Conservation (phyloP, 2,329 filamentous ascomycete genomes). For the Colletotrichum musicola region DNA sequence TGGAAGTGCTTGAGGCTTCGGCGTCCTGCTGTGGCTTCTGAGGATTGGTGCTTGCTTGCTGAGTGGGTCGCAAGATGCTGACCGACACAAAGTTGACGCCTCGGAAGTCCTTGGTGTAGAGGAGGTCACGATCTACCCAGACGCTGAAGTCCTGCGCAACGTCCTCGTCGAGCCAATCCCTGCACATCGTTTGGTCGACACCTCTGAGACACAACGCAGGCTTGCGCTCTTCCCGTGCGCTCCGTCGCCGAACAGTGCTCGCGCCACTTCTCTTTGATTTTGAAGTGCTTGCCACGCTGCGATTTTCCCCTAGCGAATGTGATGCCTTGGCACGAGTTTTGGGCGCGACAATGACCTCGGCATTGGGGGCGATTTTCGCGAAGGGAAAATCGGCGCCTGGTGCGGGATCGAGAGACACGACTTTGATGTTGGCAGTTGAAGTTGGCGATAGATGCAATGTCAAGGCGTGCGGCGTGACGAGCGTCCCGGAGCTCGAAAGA, state of each 20-base stretch:
- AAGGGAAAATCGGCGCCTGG: conserved; percentile 79
- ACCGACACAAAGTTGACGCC: conserved; percentile 83
- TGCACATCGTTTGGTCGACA: conserved; percentile 76
- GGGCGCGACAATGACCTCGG: conserved; percentile 96
- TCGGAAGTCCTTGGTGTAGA: conserved; percentile 78
- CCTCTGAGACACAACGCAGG: conserved; percentile 83
- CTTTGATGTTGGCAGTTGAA: conserved; percentile 90
- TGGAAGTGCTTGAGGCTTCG: conserved; percentile 66
- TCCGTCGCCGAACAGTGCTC: conserved; percentile 74
- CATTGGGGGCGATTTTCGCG: conserved; percentile 92
- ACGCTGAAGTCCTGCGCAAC: conserved; percentile 73
- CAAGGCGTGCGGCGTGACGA: conserved; percentile 78
- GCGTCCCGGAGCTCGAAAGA: conserved; percentile 61
- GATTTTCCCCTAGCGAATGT: conserved; percentile 77
- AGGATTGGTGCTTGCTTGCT: conserved; percentile 11
- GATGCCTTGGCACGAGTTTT: conserved; percentile 83
- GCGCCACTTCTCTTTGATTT: conserved; percentile 80
- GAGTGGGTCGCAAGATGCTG: conserved; percentile 35
- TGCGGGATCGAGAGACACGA: conserved; percentile 84
- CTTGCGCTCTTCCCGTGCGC: conserved; percentile 72
- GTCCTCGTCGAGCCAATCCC: conserved; percentile 84
- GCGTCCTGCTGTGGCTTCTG: conserved; percentile 78
- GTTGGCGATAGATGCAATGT: conserved; percentile 95
- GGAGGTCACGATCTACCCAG: conserved; percentile 86
- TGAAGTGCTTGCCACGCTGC: conserved; percentile 84